Percentiles rank a stretch among this genome's conserved stretches.
Conservation (phyloP, 805 yeast genomes). For the Candida railenensis region DNA sequence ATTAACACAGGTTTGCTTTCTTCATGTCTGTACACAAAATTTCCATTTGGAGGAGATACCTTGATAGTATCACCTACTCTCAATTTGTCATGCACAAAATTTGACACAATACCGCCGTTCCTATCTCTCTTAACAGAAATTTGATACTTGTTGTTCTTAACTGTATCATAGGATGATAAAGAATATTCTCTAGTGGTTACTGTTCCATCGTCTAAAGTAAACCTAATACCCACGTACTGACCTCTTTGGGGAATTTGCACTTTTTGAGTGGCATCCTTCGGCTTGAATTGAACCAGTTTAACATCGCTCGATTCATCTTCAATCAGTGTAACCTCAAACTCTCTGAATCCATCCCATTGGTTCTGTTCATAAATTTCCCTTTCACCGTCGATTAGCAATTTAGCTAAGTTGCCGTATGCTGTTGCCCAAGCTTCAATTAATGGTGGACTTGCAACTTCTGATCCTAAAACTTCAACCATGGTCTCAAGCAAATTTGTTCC, state of each 20-base stretch:
- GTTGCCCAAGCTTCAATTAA: constrained; percentile 62
- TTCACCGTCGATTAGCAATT: constrained; percentile 58
- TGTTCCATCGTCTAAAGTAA: constrained; percentile 31
- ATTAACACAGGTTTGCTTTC: constrained; percentile 33
- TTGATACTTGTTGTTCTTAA: constrained; percentile 39
- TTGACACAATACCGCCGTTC: constrained; percentile 50
- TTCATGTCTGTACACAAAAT: constrained; percentile 33
- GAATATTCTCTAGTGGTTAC: constrained; percentile 61
- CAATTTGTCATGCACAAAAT: constrained; percentile 46
- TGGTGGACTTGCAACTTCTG: constrained; percentile 53
- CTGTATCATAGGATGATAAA: constrained; percentile 36
- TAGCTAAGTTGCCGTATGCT: constrained; percentile 66
- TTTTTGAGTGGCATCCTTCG: constrained; percentile 34
- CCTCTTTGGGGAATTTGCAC: constrained; percentile 39
- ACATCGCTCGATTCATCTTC: constrained; percentile 47
- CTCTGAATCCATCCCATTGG: constrained; percentile 59
- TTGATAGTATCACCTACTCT: constrained; percentile 47
- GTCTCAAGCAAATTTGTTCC: constrained; percentile 58
- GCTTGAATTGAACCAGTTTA: constrained; percentile 50
- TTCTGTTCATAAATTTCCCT: constrained; percentile 40
- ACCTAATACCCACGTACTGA: constrained; percentile 43
- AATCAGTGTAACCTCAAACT: constrained; percentile 44
- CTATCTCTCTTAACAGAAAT: constrained; percentile 53
- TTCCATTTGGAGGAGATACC: constrained; percentile 62
- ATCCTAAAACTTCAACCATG: constrained; percentile 54